Evolutionary conservation across 2,329 filamentous ascomycete genomes (phyloP), one percentile per base, ranked within the genome.

Genomic region (Xylariaceae sp.): DNA sequence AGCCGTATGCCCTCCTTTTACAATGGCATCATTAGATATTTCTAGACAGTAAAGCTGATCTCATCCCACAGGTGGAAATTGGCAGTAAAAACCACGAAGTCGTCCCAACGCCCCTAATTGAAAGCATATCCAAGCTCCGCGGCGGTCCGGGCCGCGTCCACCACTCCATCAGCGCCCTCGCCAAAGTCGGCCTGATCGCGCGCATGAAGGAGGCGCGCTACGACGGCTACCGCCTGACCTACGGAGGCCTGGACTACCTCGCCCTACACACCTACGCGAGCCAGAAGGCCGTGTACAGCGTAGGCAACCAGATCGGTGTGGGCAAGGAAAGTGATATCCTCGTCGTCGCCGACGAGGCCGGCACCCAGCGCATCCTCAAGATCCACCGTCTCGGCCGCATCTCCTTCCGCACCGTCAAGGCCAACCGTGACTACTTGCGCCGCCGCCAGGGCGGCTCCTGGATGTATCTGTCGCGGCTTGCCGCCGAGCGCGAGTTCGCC

Each of bases 301-400:
- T 97, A 3, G 94, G 94, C 56, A 94, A 89, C 74, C 89, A 95
- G 70, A 90, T 99, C 65, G 94, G 95, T 52, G 92, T 97, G 2
- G 94, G 94, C 56, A 99, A 99, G 74, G 94, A 99, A 77, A 96
- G 90, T 67, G 94, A 99, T 72, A 97, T 99, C 71, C 89, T 95
- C 74, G 88, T 97, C 59, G 92, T 96, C 53, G 93, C 94, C 57
- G 86, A 92, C 69, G 82, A 91, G 55, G 82, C 81, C 4, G 92
- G 91, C 59, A 78, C 79, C 17, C 92, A 97, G 72, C 81, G 84
- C 62, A 88, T 99, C 13, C 82, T 99, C 66, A 99, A 99, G 78
- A 96, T 99, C 69, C 94, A 99, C 76, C 87, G 94, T 51, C 82
- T 99, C 3, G 94, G 94, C 51, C 88, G 94, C 69, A 96, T 99